Percentiles rank a stretch among this genome's conserved stretches.
Conservation (phyloP, 169 alveolate species). For the Cryptosporidium sp. region DNA sequence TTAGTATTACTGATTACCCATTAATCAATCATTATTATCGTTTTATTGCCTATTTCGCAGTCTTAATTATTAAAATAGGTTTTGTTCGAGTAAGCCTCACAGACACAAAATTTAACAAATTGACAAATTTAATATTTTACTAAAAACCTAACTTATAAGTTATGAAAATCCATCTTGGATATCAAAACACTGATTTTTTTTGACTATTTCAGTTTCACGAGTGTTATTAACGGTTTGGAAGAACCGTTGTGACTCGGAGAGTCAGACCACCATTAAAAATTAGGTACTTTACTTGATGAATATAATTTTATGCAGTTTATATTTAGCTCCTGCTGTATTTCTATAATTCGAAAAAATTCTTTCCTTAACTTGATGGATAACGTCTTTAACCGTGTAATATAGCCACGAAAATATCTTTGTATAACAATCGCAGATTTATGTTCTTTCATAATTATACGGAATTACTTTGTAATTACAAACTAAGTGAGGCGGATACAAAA, state of each 20-base stretch:
- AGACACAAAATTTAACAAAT: neutral
- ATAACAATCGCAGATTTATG: slow-evolving; percentile 5
- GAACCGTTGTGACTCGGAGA: neutral
- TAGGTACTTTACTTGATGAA: neutral
- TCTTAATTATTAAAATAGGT: neutral
- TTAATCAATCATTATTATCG: no score
- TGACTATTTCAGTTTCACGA: neutral
- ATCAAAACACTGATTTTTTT: no score
- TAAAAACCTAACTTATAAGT: no score
- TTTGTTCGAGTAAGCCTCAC: neutral
- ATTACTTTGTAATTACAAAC: neutral
- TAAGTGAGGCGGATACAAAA: neutral
- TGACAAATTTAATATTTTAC: no score
- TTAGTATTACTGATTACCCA: no score
- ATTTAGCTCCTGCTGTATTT: slow-evolving; percentile 25
- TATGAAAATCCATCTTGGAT: no score
- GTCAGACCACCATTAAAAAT: neutral
- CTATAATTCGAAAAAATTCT: slow-evolving; percentile 37
- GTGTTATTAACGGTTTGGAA: neutral
- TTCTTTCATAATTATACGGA: neutral
- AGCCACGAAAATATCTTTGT: slow-evolving; percentile 53
- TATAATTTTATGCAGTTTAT: slow-evolving; percentile 3
- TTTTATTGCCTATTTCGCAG: no score
- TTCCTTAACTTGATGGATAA: slow-evolving; percentile 11
- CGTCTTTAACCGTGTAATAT: slow-evolving; percentile 20